Conservation (phyloP, 2,329 filamentous ascomycete species). For the Penicillium freii region DNA sequence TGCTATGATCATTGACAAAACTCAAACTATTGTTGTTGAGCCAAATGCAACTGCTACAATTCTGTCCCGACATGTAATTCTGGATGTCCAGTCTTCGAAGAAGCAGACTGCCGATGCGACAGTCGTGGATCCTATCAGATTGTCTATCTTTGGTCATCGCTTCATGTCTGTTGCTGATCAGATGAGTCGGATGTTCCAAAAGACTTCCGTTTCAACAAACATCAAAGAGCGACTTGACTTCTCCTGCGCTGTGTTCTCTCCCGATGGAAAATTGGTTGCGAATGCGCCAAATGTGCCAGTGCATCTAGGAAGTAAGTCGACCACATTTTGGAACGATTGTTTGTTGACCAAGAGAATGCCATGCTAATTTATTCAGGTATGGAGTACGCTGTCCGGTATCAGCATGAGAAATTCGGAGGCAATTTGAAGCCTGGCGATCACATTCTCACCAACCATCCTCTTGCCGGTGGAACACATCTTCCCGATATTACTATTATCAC, state of each 20-base stretch:
- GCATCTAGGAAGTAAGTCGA: constrained; percentile 65
- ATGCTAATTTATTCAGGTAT: neutral
- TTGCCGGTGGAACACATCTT: constrained; percentile 78
- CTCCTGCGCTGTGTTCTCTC: constrained; percentile 77
- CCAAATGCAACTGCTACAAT: constrained; percentile 56
- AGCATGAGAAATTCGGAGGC: constrained; percentile 76
- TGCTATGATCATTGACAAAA: constrained; percentile 71
- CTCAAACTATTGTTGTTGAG: constrained; percentile 85
- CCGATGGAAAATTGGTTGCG: constrained; percentile 68
- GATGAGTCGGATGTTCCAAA: constrained; percentile 57
- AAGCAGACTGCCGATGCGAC: constrained; percentile 7
- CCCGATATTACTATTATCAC: constrained; percentile 66
- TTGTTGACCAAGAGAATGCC: neutral
- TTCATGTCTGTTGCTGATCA: constrained; percentile 62
- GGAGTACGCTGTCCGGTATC: constrained; percentile 63
- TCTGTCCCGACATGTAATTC: neutral
- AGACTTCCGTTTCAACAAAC: constrained; percentile 60
- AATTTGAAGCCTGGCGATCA: constrained; percentile 77
- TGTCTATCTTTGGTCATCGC: constrained; percentile 56
- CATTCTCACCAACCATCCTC: constrained; percentile 79
- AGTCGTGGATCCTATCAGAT: constrained; percentile 49
- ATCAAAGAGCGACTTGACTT: constrained; percentile 86
- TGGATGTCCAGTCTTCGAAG: constrained; percentile 16
- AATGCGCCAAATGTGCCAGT: constrained; percentile 74
- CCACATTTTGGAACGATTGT: constrained; percentile 58